phyloP scores from a whole-genome alignment of 2,329 filamentous ascomycete genomes.

The Claviceps sp. region DNA sequence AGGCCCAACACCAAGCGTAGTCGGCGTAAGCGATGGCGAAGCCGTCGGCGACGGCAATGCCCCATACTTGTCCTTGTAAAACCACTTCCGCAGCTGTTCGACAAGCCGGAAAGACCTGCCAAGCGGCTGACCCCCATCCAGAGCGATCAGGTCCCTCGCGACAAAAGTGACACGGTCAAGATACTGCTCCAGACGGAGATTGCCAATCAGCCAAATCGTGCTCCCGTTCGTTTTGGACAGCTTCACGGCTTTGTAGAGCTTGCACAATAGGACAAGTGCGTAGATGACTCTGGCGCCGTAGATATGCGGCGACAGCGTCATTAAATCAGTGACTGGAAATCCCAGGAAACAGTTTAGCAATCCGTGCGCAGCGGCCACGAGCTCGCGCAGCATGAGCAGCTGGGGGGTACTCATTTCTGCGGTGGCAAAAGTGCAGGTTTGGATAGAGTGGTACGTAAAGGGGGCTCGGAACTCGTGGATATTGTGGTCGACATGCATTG shows the following conservation, averaged over 20 bases:
- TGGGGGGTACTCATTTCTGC: neutral
- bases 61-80: neutral
- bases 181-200: constrained; percentile 1
- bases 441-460: constrained; percentile 1
- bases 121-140: neutral
- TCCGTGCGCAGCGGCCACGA: constrained; percentile 1
- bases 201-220: neutral
- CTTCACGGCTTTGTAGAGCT: neutral
- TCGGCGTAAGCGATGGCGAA: neutral
- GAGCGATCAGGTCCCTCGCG: neutral
- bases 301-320: constrained; percentile 2
- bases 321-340: neutral
- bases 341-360: constrained; percentile 3
- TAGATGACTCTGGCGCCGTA: constrained; percentile 4
- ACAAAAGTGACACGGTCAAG: constrained; percentile 1
- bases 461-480: constrained; percentile 3
- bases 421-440: constrained; percentile 1
- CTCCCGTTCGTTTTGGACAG: neutral
- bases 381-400: constrained; percentile 1
- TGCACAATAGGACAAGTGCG: constrained; percentile 2
- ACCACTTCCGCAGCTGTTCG: constrained; percentile 3
- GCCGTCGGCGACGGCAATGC: neutral
- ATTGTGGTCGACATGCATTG: constrained; percentile 3
- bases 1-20: neutral
- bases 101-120: constrained; percentile 1